A percentile compares a stretch with the other conserved stretches of the same genome.
phyloP scores from a whole-genome alignment of 306 rosid genomes.

The Styphnolobium japonicum region DNA sequence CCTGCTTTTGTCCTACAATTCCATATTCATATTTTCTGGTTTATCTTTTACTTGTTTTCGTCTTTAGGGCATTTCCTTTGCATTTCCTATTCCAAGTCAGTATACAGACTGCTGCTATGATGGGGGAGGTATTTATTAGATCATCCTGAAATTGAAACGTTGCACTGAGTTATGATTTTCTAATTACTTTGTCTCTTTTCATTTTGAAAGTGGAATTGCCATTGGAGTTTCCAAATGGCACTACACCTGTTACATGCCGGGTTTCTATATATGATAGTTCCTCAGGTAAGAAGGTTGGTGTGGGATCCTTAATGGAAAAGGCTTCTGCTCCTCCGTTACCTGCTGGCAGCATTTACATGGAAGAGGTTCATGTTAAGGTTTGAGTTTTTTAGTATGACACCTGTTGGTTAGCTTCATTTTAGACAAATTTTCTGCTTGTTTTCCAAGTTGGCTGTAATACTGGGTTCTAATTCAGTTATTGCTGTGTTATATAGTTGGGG shows the following conservation, averaged over 20 bases:
- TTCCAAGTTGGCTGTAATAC: background rate
- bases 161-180: slow-evolving; percentile 17
- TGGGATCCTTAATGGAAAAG: slow-evolving; percentile 88
- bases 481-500: slow-evolving; percentile 64
- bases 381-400: slow-evolving; percentile 21
- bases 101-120: slow-evolving; percentile 81
- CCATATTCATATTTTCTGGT: background rate
- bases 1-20: background rate
- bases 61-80: slow-evolving; percentile 90
- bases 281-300: slow-evolving; percentile 85
- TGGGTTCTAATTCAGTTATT: slow-evolving; percentile 26
- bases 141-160: slow-evolving; percentile 5
- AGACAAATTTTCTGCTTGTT: background rate
- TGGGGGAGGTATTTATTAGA: slow-evolving; percentile 67
- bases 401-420: slow-evolving; percentile 6
- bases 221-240: slow-evolving; percentile 97
- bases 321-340: slow-evolving; percentile 92
- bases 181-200: slow-evolving; percentile 25
- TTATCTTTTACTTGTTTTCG: slow-evolving; percentile 19
- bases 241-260: slow-evolving; percentile 96
- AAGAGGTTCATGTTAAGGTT: slow-evolving; percentile 98
- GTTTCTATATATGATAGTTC: slow-evolving; percentile 93
- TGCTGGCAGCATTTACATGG: slow-evolving; percentile 87
- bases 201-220: slow-evolving; percentile 72
- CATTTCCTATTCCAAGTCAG: slow-evolving; percentile 96